phyloP scores from a whole-genome alignment of 2,329 filamentous ascomycete genomes.

The Coniella lustricola region DNA sequence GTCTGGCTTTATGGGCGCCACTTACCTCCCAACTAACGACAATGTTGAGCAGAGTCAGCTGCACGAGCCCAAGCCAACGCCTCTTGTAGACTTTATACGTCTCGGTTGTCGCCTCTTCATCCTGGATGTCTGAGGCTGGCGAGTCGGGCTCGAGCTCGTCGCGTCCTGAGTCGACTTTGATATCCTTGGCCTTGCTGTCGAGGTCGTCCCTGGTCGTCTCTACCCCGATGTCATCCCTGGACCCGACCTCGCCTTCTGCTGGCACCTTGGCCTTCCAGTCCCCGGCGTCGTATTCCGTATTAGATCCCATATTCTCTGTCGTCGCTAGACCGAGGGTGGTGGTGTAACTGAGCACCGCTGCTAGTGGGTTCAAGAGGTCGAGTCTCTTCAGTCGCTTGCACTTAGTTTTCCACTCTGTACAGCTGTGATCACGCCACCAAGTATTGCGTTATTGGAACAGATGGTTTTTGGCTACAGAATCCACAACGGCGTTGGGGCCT shows the following conservation, averaged over 20 bases:
- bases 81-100: conserved; percentile 58
- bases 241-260: conserved; percentile 2
- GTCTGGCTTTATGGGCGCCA: conserved; percentile 21
- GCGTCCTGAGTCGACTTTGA: neutral
- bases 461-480: no score
- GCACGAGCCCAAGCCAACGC: conserved; percentile 79
- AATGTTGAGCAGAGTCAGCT: conserved; percentile 83
- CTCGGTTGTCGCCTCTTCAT: conserved; percentile 3
- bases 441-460: no score
- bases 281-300: neutral
- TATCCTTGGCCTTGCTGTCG: neutral
- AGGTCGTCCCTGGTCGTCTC: conserved; percentile 7
- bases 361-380: no score
- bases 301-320: conserved; percentile 2
- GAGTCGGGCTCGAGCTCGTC: conserved; percentile 7
- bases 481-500: no score
- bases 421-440: no score
- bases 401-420: no score
- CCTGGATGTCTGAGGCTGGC: neutral
- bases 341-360: no score
- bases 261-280: conserved; percentile 9
- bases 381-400: no score
- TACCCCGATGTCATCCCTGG: neutral
- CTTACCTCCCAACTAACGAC: conserved; percentile 93
- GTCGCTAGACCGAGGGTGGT: no score